Evolutionary conservation across 139 green algal genomes (phyloP), one percentile per base, ranked within the genome.

Genomic region (Coccomyxa sp.): DNA sequence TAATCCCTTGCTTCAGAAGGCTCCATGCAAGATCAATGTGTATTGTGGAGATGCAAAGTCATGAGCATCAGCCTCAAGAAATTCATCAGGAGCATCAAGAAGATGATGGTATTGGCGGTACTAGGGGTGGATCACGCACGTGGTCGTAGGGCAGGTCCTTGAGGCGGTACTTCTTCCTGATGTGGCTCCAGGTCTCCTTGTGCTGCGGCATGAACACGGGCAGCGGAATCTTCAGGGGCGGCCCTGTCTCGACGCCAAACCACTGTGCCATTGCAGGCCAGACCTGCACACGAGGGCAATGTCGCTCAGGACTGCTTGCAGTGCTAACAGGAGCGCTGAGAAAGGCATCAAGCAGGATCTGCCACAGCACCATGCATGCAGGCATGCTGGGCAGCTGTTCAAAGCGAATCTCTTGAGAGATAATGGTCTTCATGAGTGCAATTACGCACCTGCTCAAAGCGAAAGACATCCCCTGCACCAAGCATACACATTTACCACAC

Each of bases 201-300:
- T 74, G 69, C 10, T 74, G n/a, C 69, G 69, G 35, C 69, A 74
- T 74, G 69, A 74, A 27, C 69, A 33, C 8, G 31, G 33, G 16
- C 31, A 74, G 69, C 9, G 69, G 69, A 18, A 74, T 38, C 6
- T 10, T 8, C 8, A 74, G 69, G 22, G 31, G 33, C 31, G 69
- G 69, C 69, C 69, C 69, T 9, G 24, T 18, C 69, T 74, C 33
- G 10, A 74, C 1, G 69, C 31, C 69, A 38, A 74, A 74, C 69
- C 69, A 74, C 10, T 39, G 8, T 8, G 33, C 69, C 16, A 74
- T 31, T 8, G 27, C 33, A 5, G 69, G 69, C 69, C 69, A 74
- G 5, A 74, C 10, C 35, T 74, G 33, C 31, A 6, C 37, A 36
- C 34, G 27, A 38, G n/a, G 31, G 50, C 50, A 64, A 64, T 14